A percentile compares a stretch with the other conserved stretches of the same genome.
phyloP scores from a whole-genome alignment of 768 basidiomycete species.

The Termitomyces sp. region DNA sequence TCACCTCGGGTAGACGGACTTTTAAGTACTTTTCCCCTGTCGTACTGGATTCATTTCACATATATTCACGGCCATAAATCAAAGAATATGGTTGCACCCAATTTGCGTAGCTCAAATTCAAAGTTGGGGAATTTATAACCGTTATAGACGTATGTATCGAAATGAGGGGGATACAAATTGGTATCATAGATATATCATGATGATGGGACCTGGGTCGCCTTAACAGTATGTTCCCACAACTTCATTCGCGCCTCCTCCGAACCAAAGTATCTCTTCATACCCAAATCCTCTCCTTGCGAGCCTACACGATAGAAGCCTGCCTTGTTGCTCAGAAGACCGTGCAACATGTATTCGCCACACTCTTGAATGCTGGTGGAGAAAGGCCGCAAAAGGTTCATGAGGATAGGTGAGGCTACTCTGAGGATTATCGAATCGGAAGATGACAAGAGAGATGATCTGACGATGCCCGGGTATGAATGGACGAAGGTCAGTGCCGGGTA shows the following conservation, averaged over 20 bases:
- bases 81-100: no score
- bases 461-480: conserved; percentile 33
- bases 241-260: conserved; percentile 29
- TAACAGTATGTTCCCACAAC: conserved; percentile 30
- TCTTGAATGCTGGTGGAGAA: conserved; percentile 8
- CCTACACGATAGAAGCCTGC: conserved; percentile 27
- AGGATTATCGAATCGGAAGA: conserved; percentile 22
- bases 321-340: conserved; percentile 21
- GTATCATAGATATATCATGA: not conserved
- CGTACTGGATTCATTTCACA: no score
- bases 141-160: not conserved
- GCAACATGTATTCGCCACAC: conserved; percentile 28
- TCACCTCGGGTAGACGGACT: no score
- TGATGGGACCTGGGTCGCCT: conserved; percentile 11
- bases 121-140: not conserved
- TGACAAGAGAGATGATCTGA: conserved; percentile 26
- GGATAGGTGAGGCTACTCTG: conserved; percentile 14
- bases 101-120: not conserved
- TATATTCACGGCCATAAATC: no score
- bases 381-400: conserved; percentile 15
- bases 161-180: not conserved
- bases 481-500: conserved; percentile 33
- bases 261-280: conserved; percentile 27
- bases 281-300: conserved; percentile 26
- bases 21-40: no score